These are phyloP conservation scores for Saturnispora kantuleensis DNA, from an alignment of 805 yeast species.

Conservation along the genomic window DNA sequence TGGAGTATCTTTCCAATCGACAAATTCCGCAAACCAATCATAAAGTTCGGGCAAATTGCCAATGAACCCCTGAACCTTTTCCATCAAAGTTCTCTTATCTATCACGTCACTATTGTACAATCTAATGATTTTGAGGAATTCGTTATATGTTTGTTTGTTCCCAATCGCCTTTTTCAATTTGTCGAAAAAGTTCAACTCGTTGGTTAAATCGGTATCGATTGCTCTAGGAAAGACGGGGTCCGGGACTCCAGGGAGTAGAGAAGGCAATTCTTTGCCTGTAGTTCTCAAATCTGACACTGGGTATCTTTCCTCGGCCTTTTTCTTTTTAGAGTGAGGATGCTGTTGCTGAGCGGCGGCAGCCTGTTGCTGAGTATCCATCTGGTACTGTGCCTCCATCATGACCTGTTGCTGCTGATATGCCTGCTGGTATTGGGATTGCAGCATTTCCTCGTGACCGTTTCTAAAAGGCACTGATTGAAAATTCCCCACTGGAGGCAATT, in stretches of 20 bases:
- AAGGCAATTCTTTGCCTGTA: constrained; percentile 36
- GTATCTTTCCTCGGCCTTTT: constrained; percentile 24
- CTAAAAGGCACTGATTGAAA: constrained; percentile 48
- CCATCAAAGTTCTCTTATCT: constrained; percentile 72
- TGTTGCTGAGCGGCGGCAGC: constrained; percentile 1
- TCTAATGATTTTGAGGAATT: constrained; percentile 81
- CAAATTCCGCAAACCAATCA: constrained; percentile 87
- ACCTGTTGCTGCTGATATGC: constrained; percentile 11
- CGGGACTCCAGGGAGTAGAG: constrained; percentile 76
- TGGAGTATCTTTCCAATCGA: constrained; percentile 81
- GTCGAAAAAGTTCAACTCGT: constrained; percentile 86
- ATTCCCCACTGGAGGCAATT: constrained; percentile 82
- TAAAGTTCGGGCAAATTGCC: constrained; percentile 73
- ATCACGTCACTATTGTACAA: constrained; percentile 85
- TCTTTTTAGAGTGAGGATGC: constrained; percentile 13
- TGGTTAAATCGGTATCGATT: constrained; percentile 54
- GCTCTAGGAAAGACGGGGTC: constrained; percentile 63
- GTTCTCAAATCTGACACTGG: constrained; percentile 36
- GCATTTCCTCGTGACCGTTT: constrained; percentile 11
- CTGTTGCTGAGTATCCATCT: constrained; percentile 11
- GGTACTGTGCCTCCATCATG: constrained; percentile 5
- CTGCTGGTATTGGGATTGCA: constrained; percentile 7
- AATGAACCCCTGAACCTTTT: constrained; percentile 74
- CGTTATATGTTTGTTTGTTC: constrained; percentile 83
- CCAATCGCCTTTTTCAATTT: constrained; percentile 82